Percentiles rank a stretch among this genome's conserved stretches.
Evolutionary conservation across 441 rosid species (phyloP).

Genomic region (Erysimum pusillum): DNA sequence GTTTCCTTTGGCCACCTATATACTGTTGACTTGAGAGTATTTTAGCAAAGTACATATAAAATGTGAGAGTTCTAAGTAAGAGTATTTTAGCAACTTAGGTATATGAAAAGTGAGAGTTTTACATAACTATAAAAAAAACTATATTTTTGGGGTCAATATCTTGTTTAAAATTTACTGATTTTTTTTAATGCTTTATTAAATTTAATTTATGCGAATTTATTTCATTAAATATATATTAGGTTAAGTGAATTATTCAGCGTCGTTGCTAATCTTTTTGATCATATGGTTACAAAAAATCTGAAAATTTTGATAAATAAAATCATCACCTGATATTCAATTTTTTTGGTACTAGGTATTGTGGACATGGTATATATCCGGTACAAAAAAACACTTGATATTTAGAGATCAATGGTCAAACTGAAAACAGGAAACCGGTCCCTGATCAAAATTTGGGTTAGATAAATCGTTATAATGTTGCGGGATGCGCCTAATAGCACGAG

Average conservation of each 20-base stretch:
- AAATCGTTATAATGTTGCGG: not conserved
- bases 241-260: not conserved
- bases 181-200: not conserved
- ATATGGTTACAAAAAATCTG: not conserved
- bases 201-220: not conserved
- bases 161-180: not conserved
- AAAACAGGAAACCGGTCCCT: not conserved
- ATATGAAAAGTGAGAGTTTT: not conserved
- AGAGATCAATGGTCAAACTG: not conserved
- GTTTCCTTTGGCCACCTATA: not conserved
- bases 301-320: too few species aligned
- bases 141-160: not conserved
- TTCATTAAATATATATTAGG: not conserved
- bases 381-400: not conserved
- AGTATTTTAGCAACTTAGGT: not conserved
- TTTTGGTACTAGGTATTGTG: too few species aligned
- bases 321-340: too few species aligned
- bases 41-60: not conserved
- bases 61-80: not conserved
- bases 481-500: not conserved
- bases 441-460: not conserved
- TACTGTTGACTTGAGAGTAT: not conserved
- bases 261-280: not conserved
- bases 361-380: too few species aligned
- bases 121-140: not conserved